Base-by-base conservation (phyloP, 2,329 filamentous ascomycete species). In the Chrysosporium queenslandicum region DNA sequence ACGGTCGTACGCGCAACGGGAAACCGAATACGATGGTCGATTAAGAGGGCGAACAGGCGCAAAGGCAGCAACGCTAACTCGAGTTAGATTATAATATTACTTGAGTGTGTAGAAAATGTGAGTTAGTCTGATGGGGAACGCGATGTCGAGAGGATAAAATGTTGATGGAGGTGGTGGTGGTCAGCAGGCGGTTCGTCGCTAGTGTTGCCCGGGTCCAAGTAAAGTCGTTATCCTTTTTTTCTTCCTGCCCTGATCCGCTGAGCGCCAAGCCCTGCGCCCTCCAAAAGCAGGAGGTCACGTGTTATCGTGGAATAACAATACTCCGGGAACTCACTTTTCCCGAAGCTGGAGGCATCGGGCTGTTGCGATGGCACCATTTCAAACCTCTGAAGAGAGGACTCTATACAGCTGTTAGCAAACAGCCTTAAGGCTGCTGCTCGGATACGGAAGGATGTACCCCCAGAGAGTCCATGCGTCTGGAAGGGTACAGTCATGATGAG, bases 241-340 rank as follows among this genome's bases (percentile, higher is more conserved):
- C 50, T 54, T 37, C n/a, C 49, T 37, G 7, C 18, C 39, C 45
- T n/a, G n/a, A n/a, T n/a, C n/a, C n/a, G n/a, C n/a, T n/a, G n/a
- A n/a, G n/a, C n/a, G n/a, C n/a, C n/a, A n/a, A n/a, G 30, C 51
- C 51, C 45, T 42, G 37, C 1, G 20, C 3, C 2, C 39, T 34
- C 32, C 50, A 36, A 47, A 51, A 45, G 39, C 16, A 11, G 21
- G 25, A 30, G 1, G 42, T 40, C 50, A 52, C 50, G 50, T 54
- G 46, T n/a, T n/a, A n/a, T n/a, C n/a, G n/a, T n/a, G n/a, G n/a
- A n/a, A n/a, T n/a, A n/a, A n/a, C n/a, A n/a, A n/a, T n/a, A n/a
- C n/a, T n/a, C n/a, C n/a, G n/a, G n/a, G n/a, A n/a, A n/a, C n/a
- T n/a, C n/a, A n/a, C n/a, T n/a, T n/a, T n/a, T n/a, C n/a, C n/a